Conservation (phyloP, 495 filamentous ascomycete genomes). For the Penicillium maclennaniae region DNA sequence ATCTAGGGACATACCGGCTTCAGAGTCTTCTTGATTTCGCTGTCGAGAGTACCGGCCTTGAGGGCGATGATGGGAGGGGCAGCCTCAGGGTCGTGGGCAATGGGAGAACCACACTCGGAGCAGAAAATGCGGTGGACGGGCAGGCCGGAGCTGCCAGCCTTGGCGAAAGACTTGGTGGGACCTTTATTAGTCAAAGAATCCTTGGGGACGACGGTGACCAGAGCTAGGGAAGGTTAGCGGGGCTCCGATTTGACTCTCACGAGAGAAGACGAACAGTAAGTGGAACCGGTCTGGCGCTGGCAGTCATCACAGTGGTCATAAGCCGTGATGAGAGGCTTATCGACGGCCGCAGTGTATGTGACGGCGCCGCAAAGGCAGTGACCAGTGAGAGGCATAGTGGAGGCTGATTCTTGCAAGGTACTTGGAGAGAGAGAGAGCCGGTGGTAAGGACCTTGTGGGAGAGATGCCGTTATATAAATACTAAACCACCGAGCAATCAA, state of each 20-base stretch:
- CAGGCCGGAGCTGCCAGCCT: slow-evolving; percentile 52
- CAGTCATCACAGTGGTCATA: slow-evolving; percentile 74
- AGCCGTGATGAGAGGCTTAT: slow-evolving; percentile 51
- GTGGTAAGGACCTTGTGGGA: slow-evolving; percentile 29
- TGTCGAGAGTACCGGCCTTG: slow-evolving; percentile 61
- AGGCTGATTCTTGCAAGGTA: slow-evolving; percentile 31
- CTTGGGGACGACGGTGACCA: slow-evolving; percentile 63
- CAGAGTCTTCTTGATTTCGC: slow-evolving; percentile 61
- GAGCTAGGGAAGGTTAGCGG: slow-evolving; percentile 38
- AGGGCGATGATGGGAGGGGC: slow-evolving; percentile 65
- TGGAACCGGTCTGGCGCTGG: slow-evolving; percentile 65
- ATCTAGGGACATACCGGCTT: slow-evolving; percentile 53
- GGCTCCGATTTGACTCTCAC: not conserved
- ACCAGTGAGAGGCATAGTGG: slow-evolving; percentile 60
- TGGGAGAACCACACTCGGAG: slow-evolving; percentile 63
- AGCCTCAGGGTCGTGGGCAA: slow-evolving; percentile 65
- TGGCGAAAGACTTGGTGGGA: slow-evolving; percentile 58
- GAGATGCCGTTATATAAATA: slow-evolving; percentile 10
- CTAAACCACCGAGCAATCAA: not conserved
- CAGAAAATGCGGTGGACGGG: slow-evolving; percentile 65
- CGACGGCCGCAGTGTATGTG: slow-evolving; percentile 57
- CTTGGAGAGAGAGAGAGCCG: slow-evolving; percentile 18
- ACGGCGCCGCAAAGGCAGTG: slow-evolving; percentile 69
- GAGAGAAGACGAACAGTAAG: slow-evolving; percentile 50
- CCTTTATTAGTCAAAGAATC: slow-evolving; percentile 57